Evolutionary conservation across 495 filamentous ascomycete genomes (phyloP), one percentile per base, ranked within the genome.

Genomic region (Entonaema liquescens): DNA sequence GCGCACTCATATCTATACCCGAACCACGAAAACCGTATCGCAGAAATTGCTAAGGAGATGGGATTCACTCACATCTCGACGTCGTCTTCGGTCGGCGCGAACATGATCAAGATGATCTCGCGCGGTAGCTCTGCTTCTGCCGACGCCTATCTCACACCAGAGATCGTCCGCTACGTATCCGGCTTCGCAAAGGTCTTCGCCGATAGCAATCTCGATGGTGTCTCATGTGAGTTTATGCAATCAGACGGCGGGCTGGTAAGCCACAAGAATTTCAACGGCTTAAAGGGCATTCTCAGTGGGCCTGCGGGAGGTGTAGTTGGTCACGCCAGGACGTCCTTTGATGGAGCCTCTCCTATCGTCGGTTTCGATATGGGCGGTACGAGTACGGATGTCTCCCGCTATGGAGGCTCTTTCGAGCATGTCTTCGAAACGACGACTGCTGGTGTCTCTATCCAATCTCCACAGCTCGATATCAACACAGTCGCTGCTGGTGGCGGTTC

Each of bases 281-380:
- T 94, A 11, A 85, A 88, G 42, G 91, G 91, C 8, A 93, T 95
- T 65, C 81, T 94, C 1, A 93, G 90, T 4, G 92, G 92, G 0
- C 92, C 92, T 0, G 92, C 92, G 5, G 92, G 92, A 9, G 92
- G 92, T 26, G 92, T 94, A 5, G 95, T 98, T 5, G 95, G 95
- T 11, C 98, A 98, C 78, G 95, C 95, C 23, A 88, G 95, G 17
- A 99, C 95, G 1, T 94, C 91, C n/a, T 97, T 93, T 79, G 95
- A 98, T 77, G 85, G 94, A 17, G 92, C 89, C 73, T 95, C 87
- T 1, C 95, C 95, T 0, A 90, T 99, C 11, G 97, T 98, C 72
- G 95, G 95, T 0, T 99, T 99, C 74, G 95, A 98, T 71, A 99
- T 99, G 95, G 82, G 82, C 58, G 95, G 95, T 38, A 99, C 95